Percentiles rank a stretch among this genome's conserved stretches.
These are phyloP conservation scores for Thyridium curvatum DNA, from an alignment of 2,329 filamentous ascomycete species.

Conservation along the genomic window DNA sequence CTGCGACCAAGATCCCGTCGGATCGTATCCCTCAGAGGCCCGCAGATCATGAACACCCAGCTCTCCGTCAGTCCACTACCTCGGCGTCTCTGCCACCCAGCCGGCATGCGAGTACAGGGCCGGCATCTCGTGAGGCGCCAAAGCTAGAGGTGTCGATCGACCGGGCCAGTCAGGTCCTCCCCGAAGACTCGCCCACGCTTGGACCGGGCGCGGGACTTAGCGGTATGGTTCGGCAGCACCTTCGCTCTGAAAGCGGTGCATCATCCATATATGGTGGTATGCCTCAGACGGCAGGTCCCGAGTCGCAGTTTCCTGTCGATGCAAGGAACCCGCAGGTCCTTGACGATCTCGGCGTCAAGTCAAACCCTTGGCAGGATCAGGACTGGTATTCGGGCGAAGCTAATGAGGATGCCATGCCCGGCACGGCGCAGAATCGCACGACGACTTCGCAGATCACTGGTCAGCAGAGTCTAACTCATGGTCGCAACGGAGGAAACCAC, in stretches of 20 bases:
- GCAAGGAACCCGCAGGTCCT: constrained; percentile 17
- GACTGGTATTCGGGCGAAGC: constrained; percentile 9
- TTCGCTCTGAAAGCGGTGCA: constrained; percentile 72
- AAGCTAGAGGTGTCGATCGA: too few relatives aligned
- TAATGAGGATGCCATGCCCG: too few relatives aligned
- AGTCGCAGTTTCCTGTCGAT: constrained; percentile 29
- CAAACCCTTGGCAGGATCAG: constrained; percentile 38
- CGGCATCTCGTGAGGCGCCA: constrained; percentile 7
- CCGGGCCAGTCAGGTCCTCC: constrained; percentile 3
- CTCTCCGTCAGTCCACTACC: constrained; percentile 39
- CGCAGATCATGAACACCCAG: constrained; percentile 47
- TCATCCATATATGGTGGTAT: constrained; percentile 69
- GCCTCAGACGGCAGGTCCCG: constrained; percentile 27
- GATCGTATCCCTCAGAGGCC: constrained; percentile 32
- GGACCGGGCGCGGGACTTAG: constrained; percentile 66
- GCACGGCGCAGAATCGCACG: too few relatives aligned
- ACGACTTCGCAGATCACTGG: too few relatives aligned
- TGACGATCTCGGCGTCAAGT: constrained; percentile 23
- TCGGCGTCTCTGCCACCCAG: constrained; percentile 34
- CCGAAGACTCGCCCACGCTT: constrained; percentile 71
- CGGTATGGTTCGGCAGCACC: constrained; percentile 76
- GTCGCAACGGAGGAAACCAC: constrained; percentile 26
- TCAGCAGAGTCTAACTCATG: not conserved
- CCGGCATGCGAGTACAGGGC: constrained; percentile 16
- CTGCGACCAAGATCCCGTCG: constrained; percentile 16